phyloP scores from a whole-genome alignment of 176 grass and related monocot species.

The bread wheat (Triticum aestivum) region DNA sequence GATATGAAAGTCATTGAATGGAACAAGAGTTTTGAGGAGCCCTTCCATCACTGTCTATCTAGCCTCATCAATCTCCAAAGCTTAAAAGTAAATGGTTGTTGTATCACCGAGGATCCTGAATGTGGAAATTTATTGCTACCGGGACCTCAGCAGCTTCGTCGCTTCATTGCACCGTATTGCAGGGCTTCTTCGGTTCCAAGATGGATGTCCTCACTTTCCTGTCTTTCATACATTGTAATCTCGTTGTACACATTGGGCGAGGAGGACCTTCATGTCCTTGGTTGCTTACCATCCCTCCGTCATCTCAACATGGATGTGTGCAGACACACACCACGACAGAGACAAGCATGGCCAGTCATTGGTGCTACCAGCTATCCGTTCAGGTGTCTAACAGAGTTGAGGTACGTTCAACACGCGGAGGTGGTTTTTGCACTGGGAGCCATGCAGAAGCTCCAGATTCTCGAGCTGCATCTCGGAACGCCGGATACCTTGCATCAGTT shows the following conservation, averaged over 20 bases:
- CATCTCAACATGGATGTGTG: too few relatives aligned
- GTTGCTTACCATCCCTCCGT: too few relatives aligned
- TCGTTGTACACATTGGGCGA: background rate
- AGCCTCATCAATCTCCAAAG: background rate
- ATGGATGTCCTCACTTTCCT: conserved; percentile 18
- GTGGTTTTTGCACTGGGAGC: background rate
- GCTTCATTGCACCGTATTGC: background rate
- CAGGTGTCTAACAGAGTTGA: too few relatives aligned
- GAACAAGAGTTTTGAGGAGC: background rate
- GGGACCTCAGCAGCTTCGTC: background rate
- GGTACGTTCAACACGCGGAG: too few relatives aligned
- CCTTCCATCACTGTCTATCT: background rate
- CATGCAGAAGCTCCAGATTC: background rate
- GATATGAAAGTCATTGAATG: background rate
- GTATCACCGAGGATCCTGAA: background rate
- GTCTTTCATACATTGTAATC: background rate
- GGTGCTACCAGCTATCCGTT: too few relatives aligned
- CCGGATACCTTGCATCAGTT: background rate
- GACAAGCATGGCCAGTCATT: too few relatives aligned
- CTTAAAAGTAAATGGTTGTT: background rate
- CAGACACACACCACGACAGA: too few relatives aligned
- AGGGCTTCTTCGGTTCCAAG: background rate
- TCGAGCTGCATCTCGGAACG: background rate
- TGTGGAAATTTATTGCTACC: background rate
- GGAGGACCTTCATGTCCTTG: background rate